Conservation (phyloP, 352 stramenopile species). For the Globisporangium nagaii region DNA sequence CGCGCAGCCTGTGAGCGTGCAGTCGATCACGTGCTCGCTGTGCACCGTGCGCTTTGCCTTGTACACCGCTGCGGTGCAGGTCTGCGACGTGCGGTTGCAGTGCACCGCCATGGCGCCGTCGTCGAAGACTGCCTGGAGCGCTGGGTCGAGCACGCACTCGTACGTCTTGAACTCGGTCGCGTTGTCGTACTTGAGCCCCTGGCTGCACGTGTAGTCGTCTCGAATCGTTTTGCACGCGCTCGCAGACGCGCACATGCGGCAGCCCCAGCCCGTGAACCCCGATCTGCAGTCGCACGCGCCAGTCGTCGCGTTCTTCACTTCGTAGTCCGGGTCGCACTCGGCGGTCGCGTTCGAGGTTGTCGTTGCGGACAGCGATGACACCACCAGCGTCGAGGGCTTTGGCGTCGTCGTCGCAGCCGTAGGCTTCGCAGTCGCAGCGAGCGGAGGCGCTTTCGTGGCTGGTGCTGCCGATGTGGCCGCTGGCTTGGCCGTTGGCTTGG, state of each 20-base stretch:
- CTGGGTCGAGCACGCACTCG: constrained; percentile 39
- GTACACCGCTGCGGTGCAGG: constrained; percentile 65
- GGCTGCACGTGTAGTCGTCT: constrained; percentile 33
- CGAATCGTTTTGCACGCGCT: constrained; percentile 35
- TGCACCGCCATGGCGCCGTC: constrained; percentile 59
- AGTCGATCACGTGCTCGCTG: constrained; percentile 68
- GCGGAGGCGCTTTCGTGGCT: neutral
- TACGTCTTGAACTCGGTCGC: constrained; percentile 59
- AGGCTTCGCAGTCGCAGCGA: constrained; percentile 4
- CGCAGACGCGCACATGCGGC: constrained; percentile 45
- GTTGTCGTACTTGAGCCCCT: constrained; percentile 45
- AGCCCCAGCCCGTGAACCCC: constrained; percentile 59
- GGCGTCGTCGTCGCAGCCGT: constrained; percentile 34
- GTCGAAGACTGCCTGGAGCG: constrained; percentile 56
- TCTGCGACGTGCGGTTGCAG: constrained; percentile 45
- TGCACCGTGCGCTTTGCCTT: constrained; percentile 40
- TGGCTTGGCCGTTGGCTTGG: too few species aligned
- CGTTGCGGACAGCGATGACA: constrained; percentile 9
- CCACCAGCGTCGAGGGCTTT: neutral
- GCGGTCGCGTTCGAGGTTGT: neutral
- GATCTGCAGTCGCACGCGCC: constrained; percentile 45
- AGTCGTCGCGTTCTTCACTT: constrained; percentile 43
- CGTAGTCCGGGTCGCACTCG: constrained; percentile 58
- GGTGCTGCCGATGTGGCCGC: constrained; percentile 3
- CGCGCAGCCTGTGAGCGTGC: constrained; percentile 41